A percentile compares a stretch with the other conserved stretches of the same genome.
These are phyloP conservation scores for Apophysomyces variabilis DNA, from an alignment of 371 early-diverging fungal species.

Conservation along the genomic window DNA sequence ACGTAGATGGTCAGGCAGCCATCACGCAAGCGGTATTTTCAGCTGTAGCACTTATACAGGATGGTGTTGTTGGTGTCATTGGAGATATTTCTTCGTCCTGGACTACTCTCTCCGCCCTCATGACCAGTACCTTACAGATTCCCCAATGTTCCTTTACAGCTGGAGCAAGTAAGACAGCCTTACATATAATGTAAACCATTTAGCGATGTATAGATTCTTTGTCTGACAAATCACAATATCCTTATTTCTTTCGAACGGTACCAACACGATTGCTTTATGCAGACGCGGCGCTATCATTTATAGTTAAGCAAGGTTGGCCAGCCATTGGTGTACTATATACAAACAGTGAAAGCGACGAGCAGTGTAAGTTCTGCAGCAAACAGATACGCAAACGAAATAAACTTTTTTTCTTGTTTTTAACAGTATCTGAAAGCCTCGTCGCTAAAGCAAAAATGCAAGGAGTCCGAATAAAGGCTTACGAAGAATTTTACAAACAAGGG, in stretches of 20 bases:
- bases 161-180: slow-evolving; percentile 18
- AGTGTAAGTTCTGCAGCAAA: slow-evolving; percentile 15
- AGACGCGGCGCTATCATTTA: slow-evolving; percentile 26
- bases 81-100: slow-evolving; percentile 36
- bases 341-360: slow-evolving; percentile 22
- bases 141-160: slow-evolving; percentile 44
- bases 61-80: slow-evolving; percentile 40
- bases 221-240: slow-evolving; percentile 15
- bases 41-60: slow-evolving; percentile 38
- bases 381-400: background rate
- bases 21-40: slow-evolving; percentile 43
- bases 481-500: slow-evolving; percentile 21
- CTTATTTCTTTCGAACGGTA: slow-evolving; percentile 38
- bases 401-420: background rate
- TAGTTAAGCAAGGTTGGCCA: slow-evolving; percentile 23
- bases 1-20: slow-evolving; percentile 26
- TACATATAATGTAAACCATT: background rate
- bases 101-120: slow-evolving; percentile 34
- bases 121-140: slow-evolving; percentile 35
- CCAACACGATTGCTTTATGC: slow-evolving; percentile 27
- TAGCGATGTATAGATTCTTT: slow-evolving; percentile 18
- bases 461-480: slow-evolving; percentile 10
- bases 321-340: slow-evolving; percentile 30
- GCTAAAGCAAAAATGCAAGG: slow-evolving; percentile 15
- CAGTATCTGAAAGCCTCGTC: slow-evolving; percentile 18